Conservation (phyloP, 176 grass and related monocot species). For the Phoenix roebelenii region DNA sequence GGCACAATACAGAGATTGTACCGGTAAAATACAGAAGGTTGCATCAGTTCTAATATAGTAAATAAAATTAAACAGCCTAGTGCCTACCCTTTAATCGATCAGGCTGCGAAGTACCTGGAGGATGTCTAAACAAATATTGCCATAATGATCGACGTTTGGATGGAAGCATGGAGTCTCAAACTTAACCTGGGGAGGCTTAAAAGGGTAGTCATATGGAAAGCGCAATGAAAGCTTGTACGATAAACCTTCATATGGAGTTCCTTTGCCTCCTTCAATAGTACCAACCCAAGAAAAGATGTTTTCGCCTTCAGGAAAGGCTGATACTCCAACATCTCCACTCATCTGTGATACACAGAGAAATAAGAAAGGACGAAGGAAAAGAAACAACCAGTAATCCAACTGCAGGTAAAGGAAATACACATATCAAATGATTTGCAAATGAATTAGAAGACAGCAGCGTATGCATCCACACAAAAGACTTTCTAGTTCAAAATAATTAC, state of each 20-base stretch:
- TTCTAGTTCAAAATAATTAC: too few relatives aligned
- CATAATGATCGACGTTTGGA: conserved; percentile 28
- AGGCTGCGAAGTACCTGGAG: conserved; percentile 16
- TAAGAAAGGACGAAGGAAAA: too few relatives aligned
- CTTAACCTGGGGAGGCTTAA: conserved; percentile 29
- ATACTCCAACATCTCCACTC: conserved; percentile 25
- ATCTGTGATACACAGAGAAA: conserved; percentile 1
- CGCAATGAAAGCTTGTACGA: conserved; percentile 21
- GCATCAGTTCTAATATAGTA: too few relatives aligned
- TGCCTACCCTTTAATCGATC: too few relatives aligned
- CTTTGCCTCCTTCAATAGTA: conserved; percentile 28
- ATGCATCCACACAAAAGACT: too few relatives aligned
- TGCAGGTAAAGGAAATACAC: too few relatives aligned
- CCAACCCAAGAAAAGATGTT: conserved; percentile 31
- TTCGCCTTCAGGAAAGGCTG: conserved; percentile 29
- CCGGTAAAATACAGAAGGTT: too few relatives aligned
- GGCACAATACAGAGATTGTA: not conserved
- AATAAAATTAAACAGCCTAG: too few relatives aligned
- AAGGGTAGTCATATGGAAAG: conserved; percentile 27
- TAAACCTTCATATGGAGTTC: conserved; percentile 25
- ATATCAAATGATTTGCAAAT: too few relatives aligned
- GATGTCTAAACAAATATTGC: conserved; percentile 33
- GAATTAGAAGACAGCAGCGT: too few relatives aligned
- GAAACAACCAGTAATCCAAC: too few relatives aligned
- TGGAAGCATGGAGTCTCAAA: conserved; percentile 33